These are phyloP conservation scores for Aspergillus intermedius DNA, from an alignment of 2,329 filamentous ascomycete species.

Conservation along the genomic window DNA sequence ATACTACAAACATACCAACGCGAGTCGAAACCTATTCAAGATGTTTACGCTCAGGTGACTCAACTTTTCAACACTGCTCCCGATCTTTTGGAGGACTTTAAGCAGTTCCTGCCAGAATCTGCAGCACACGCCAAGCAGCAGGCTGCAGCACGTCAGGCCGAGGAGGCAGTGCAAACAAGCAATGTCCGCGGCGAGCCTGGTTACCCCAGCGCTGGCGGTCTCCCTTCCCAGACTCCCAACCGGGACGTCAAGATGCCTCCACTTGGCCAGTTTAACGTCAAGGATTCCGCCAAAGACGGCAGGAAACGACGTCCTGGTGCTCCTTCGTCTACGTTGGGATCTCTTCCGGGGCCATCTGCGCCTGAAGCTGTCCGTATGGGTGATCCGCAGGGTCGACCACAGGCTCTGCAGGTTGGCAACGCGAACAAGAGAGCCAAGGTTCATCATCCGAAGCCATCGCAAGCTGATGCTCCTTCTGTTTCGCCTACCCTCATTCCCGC, in stretches of 20 bases:
- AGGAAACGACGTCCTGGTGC: constrained; percentile 69
- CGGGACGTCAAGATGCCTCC: constrained; percentile 71
- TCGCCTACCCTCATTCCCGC: constrained; percentile 85
- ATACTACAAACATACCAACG: constrained; percentile 97
- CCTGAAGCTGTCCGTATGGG: constrained; percentile 27
- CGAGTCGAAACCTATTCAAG: constrained; percentile 96
- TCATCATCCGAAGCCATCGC: constrained; percentile 57
- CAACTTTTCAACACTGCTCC: constrained; percentile 87
- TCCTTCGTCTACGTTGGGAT: constrained; percentile 26
- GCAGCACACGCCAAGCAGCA: constrained; percentile 62
- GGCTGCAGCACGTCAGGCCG: constrained; percentile 54
- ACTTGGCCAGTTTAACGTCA: constrained; percentile 84
- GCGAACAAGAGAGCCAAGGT: constrained; percentile 65
- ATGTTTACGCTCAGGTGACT: constrained; percentile 96
- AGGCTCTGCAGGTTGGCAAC: constrained; percentile 34
- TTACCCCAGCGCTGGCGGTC: constrained; percentile 35
- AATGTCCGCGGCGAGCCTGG: constrained; percentile 52
- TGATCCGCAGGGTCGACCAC: constrained; percentile 29
- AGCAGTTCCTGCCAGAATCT: constrained; percentile 94
- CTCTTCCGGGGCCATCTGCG: constrained; percentile 26
- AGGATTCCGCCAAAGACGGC: constrained; percentile 77
- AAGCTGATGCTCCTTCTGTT: constrained; percentile 55
- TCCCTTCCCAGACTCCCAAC: constrained; percentile 47
- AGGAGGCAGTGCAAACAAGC: constrained; percentile 63
- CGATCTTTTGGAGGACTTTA: constrained; percentile 94